Evolutionary conservation across 192 early-diverging fungal genomes (phyloP).

Genomic region (Coemansia sp.): DNA sequence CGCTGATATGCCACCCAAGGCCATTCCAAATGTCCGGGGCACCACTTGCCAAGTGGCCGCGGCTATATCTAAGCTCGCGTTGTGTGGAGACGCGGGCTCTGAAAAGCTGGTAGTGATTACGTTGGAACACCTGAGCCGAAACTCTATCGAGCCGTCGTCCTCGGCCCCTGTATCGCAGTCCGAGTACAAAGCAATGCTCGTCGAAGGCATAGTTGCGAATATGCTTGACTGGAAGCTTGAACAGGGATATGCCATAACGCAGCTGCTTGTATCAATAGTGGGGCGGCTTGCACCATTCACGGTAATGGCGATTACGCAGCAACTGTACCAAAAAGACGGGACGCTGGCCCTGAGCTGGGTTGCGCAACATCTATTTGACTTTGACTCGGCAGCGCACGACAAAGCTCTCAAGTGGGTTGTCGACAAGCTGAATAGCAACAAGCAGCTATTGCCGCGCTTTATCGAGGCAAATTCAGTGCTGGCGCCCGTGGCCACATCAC

Average conservation of each 20-base stretch:
- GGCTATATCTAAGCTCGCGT: background rate
- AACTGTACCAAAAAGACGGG: background rate
- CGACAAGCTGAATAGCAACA: slow-evolving; percentile 3
- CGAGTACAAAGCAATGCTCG: background rate
- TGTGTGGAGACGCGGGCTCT: background rate
- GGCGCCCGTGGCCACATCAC: slow-evolving; percentile 10
- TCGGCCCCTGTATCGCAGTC: background rate
- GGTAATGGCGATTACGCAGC: background rate
- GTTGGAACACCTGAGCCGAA: slow-evolving; percentile 1
- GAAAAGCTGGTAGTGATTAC: background rate
- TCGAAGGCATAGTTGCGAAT: background rate
- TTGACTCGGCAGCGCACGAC: slow-evolving; percentile 16
- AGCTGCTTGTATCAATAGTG: background rate
- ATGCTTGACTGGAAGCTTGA: slow-evolving; percentile 2
- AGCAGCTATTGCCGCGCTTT: background rate
- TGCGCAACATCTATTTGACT: slow-evolving; percentile 3
- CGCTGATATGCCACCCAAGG: slow-evolving; percentile 23
- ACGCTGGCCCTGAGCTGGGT: slow-evolving; percentile 16
- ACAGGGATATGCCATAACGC: background rate
- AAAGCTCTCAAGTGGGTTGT: slow-evolving; percentile 14
- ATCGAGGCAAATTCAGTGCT: slow-evolving; percentile 6
- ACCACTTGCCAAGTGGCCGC: slow-evolving; percentile 7
- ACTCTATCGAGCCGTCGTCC: slow-evolving; percentile 8
- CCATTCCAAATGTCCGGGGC: background rate
- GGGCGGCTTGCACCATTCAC: background rate